phyloP scores from a whole-genome alignment of 495 filamentous ascomycete species.

The Neurospora sublineolata region DNA sequence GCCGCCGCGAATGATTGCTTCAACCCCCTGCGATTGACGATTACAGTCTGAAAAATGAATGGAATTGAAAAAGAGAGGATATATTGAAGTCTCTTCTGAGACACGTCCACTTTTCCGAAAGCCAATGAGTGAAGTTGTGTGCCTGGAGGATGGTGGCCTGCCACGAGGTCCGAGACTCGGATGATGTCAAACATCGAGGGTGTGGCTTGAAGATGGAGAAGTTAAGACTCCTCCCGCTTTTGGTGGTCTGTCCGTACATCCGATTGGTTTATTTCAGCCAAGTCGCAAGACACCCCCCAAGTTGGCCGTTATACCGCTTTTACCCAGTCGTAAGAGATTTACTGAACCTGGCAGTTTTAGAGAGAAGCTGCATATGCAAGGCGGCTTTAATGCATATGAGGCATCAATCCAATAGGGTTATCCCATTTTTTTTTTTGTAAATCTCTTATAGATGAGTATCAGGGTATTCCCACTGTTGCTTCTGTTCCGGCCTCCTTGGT shows the following conservation, averaged over 20 bases:
- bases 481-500: neutral
- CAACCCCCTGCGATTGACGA: neutral
- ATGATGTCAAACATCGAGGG: neutral
- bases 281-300: neutral
- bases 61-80: neutral
- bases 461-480: neutral
- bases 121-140: neutral
- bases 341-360: too few relatives aligned
- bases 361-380: too few relatives aligned
- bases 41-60: neutral
- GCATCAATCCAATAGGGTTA: too few relatives aligned
- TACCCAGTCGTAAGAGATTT: too few relatives aligned
- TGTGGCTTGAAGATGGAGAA: neutral
- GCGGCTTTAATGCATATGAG: too few relatives aligned
- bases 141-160: neutral
- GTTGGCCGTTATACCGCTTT: neutral
- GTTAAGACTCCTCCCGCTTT: neutral
- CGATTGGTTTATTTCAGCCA: neutral
- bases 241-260: neutral
- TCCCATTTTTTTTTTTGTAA: too few relatives aligned
- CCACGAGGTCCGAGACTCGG: neutral
- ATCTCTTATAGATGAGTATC: too few relatives aligned
- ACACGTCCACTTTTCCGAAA: neutral
- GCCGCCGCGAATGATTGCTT: neutral
- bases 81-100: neutral